These are phyloP conservation scores for Eutrema yunnanense DNA, from an alignment of 345 rosid genomes.

Conservation along the genomic window DNA sequence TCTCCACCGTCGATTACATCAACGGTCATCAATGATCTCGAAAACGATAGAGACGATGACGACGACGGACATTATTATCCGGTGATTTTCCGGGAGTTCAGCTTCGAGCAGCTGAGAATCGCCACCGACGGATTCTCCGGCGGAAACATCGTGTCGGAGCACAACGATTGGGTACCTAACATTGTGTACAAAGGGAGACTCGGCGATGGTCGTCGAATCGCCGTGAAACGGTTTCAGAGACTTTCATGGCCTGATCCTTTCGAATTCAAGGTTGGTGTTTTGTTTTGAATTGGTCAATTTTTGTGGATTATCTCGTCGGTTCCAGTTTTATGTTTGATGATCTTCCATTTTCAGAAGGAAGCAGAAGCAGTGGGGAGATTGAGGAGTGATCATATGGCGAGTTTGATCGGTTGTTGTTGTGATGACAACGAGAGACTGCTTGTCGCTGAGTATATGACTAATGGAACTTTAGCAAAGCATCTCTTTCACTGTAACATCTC, in stretches of 20 bases:
- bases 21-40: neutral
- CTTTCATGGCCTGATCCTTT: slow-evolving; percentile 74
- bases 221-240: slow-evolving; percentile 60
- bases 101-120: slow-evolving; percentile 49
- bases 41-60: neutral
- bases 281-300: neutral
- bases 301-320: neutral
- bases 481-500: slow-evolving; percentile 72
- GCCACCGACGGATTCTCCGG: slow-evolving; percentile 56
- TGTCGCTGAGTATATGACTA: slow-evolving; percentile 88
- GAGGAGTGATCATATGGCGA: slow-evolving; percentile 81
- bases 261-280: slow-evolving; percentile 48
- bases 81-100: slow-evolving; percentile 53
- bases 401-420: slow-evolving; percentile 83
- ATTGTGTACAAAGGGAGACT: slow-evolving; percentile 61
- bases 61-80: slow-evolving; percentile 9
- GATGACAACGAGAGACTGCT: slow-evolving; percentile 82
- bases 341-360: slow-evolving; percentile 48
- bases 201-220: slow-evolving; percentile 53
- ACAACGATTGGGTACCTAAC: slow-evolving; percentile 63
- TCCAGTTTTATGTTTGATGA: neutral
- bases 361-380: slow-evolving; percentile 70
- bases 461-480: slow-evolving; percentile 86
- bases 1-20: slow-evolving; percentile 18
- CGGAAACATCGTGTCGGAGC: slow-evolving; percentile 65